Evolutionary conservation across 1,284 basidiomycete species (phyloP).

Genomic region (Ganoderma lucidum): DNA sequence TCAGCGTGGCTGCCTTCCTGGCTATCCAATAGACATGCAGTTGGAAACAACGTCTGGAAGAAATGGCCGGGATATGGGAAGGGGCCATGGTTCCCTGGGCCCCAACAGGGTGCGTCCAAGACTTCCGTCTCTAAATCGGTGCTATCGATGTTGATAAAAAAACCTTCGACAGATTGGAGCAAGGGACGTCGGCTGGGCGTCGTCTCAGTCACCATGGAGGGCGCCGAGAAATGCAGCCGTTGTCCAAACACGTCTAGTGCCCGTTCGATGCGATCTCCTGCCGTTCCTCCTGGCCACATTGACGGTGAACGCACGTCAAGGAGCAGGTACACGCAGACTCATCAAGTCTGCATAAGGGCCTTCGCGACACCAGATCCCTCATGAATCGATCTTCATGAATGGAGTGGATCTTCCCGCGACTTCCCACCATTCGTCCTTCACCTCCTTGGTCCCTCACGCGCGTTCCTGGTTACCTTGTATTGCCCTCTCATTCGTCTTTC

Average conservation of each 20-base stretch:
- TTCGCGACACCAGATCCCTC: slow-evolving; percentile 1
- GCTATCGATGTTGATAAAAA: not conserved
- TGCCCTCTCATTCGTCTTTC: not conserved
- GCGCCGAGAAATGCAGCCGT: not conserved
- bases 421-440: not conserved
- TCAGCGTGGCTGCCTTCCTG: not conserved
- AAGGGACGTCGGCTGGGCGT: not conserved
- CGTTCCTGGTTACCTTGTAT: slow-evolving; percentile 20
- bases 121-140: not conserved
- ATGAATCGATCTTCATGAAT: not conserved
- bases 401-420: slow-evolving; percentile 5
- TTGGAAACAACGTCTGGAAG: not conserved
- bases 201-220: not conserved
- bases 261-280: not conserved
- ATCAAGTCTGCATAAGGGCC: too few species aligned
- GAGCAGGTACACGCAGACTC: not conserved
- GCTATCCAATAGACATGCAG: not conserved
- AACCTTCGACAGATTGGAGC: not conserved
- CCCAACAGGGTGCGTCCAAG: not conserved
- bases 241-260: slow-evolving; percentile 8
- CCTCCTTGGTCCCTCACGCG: not conserved
- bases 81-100: not conserved
- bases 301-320: not conserved
- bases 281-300: not conserved
- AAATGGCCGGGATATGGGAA: too few species aligned